Conservation (phyloP, 2,329 filamentous ascomycete genomes). For the Neofusicoccum umdonicola region DNA sequence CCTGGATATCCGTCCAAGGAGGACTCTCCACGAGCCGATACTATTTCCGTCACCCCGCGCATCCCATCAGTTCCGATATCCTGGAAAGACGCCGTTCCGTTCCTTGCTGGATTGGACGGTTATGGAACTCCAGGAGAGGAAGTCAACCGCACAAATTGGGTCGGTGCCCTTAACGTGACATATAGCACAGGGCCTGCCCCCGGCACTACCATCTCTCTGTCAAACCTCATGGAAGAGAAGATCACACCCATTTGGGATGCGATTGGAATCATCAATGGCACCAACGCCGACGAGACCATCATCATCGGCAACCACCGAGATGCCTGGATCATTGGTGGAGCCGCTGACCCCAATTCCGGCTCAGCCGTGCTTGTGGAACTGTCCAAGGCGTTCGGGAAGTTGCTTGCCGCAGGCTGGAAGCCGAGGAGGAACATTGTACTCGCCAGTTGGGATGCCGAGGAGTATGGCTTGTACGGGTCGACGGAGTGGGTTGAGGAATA, state of each 20-base stretch:
- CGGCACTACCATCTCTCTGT: conserved; percentile 46
- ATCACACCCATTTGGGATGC: conserved; percentile 79
- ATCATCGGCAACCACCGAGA: conserved; percentile 55
- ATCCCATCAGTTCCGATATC: conserved; percentile 89
- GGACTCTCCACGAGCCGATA: conserved; percentile 68
- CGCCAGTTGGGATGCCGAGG: conserved; percentile 44
- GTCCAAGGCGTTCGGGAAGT: conserved; percentile 49
- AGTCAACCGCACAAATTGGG: conserved; percentile 40
- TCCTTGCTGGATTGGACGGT: conserved; percentile 79
- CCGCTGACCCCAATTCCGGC: conserved; percentile 53
- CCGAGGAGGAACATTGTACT: conserved; percentile 51
- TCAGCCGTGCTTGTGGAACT: conserved; percentile 51
- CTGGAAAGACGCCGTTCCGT: conserved; percentile 74
- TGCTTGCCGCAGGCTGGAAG: conserved; percentile 51
- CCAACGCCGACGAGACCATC: conserved; percentile 56
- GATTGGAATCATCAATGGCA: conserved; percentile 67
- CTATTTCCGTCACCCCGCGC: conserved; percentile 62
- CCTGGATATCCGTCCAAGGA: conserved; percentile 77
- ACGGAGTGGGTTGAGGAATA: conserved; percentile 53
- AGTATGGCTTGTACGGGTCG: conserved; percentile 38
- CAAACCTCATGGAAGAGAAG: conserved; percentile 76
- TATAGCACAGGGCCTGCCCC: conserved; percentile 47
- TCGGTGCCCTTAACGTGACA: conserved; percentile 34
- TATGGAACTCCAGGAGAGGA: conserved; percentile 61
- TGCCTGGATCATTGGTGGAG: conserved; percentile 55